Conservation (phyloP, 2,329 filamentous ascomycete species). For the Stachybotrys elegans region DNA sequence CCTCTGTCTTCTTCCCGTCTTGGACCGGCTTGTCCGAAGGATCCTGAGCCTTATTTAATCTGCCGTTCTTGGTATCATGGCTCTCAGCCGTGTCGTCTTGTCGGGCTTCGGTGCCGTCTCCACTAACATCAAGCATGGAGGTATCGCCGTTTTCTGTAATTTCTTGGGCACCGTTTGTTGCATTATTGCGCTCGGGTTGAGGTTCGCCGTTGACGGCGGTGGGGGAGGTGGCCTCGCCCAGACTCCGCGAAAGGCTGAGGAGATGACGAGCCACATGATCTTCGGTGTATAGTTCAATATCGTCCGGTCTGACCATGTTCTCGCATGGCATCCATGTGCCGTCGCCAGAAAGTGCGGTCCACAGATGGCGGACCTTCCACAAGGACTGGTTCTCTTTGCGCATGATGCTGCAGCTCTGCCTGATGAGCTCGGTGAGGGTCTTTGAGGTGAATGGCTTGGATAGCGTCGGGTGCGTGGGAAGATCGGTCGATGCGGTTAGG, state of each 20-base stretch:
- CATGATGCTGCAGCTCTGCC: slow-evolving; percentile 65
- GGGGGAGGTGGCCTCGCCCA: slow-evolving; percentile 6
- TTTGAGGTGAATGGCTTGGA: slow-evolving; percentile 70
- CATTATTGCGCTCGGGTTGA: slow-evolving; percentile 9
- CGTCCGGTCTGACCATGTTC: slow-evolving; percentile 50
- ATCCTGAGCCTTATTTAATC: neutral
- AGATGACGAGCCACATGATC: slow-evolving; percentile 35
- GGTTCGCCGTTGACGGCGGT: slow-evolving; percentile 17
- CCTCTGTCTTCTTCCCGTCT: too few relatives aligned
- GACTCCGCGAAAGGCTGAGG: slow-evolving; percentile 20
- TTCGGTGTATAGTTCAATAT: slow-evolving; percentile 50
- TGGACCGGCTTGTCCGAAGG: too few relatives aligned
- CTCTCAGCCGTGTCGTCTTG: neutral
- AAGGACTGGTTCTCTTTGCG: slow-evolving; percentile 69
- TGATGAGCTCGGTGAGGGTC: slow-evolving; percentile 65
- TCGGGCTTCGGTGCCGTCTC: too few relatives aligned
- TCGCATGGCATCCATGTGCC: slow-evolving; percentile 61
- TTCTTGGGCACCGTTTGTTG: slow-evolving; percentile 7
- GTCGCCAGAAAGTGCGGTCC: slow-evolving; percentile 71
- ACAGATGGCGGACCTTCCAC: slow-evolving; percentile 69
- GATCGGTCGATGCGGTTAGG: slow-evolving; percentile 67
- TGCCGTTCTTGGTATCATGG: too few relatives aligned
- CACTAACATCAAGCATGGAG: slow-evolving; percentile 27
- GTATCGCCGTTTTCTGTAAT: slow-evolving; percentile 17
- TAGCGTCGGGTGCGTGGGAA: slow-evolving; percentile 68